Evolutionary conservation across 2,329 filamentous ascomycete species (phyloP).

Genomic region (Fusarium buxicola): DNA sequence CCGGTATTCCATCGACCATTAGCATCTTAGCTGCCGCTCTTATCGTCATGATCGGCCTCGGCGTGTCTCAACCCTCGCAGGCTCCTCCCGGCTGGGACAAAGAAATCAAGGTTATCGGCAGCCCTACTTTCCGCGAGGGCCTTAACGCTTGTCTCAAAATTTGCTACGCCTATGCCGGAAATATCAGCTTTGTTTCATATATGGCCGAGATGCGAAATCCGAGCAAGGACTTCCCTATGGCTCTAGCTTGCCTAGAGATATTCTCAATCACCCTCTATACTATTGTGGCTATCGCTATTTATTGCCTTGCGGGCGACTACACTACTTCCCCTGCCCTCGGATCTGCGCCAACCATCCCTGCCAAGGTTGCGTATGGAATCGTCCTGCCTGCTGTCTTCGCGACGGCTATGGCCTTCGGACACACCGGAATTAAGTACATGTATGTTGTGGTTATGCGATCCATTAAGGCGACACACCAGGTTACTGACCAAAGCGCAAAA

Average conservation of each 20-base stretch:
- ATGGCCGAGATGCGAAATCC: constrained; percentile 52
- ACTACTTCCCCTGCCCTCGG: constrained; percentile 51
- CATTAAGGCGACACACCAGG: constrained; percentile 47
- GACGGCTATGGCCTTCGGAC: constrained; percentile 49
- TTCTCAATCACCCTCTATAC: constrained; percentile 51
- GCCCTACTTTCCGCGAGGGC: constrained; percentile 43
- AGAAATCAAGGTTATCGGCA: constrained; percentile 39
- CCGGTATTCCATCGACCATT: constrained; percentile 45
- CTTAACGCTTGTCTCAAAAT: constrained; percentile 46
- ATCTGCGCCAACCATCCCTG: constrained; percentile 47
- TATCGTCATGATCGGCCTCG: constrained; percentile 48
- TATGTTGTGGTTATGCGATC: constrained; percentile 49
- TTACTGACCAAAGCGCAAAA: constrained; percentile 48
- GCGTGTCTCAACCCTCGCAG: constrained; percentile 26
- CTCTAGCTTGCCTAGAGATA: constrained; percentile 47
- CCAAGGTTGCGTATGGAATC: constrained; percentile 50
- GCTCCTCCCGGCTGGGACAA: constrained; percentile 44
- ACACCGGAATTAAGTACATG: constrained; percentile 50
- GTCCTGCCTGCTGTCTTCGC: constrained; percentile 48
- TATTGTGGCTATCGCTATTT: constrained; percentile 49
- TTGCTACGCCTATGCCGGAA: constrained; percentile 47
- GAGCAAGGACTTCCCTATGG: constrained; percentile 47
- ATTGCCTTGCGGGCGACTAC: constrained; percentile 49
- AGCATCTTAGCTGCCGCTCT: constrained; percentile 45
- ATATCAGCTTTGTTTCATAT: constrained; percentile 48